A percentile compares a stretch with the other conserved stretches of the same genome.
Evolutionary conservation across 1,284 basidiomycete genomes (phyloP).

Genomic region (Naganishia liquefaciens): DNA sequence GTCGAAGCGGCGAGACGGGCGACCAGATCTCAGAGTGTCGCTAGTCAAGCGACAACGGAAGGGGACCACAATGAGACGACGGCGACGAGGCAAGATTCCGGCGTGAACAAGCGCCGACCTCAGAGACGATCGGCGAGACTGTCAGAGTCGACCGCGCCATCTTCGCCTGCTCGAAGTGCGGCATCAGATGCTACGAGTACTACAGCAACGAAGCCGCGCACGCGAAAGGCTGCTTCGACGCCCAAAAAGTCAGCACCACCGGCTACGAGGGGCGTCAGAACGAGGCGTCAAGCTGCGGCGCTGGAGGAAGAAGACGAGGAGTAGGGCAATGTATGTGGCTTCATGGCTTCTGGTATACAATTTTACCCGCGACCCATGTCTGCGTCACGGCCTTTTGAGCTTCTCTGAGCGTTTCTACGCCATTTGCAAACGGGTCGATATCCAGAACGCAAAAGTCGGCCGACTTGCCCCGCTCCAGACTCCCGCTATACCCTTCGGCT

Average conservation of each 20-base stretch:
- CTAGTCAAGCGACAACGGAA: conserved; percentile 27
- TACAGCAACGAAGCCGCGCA: background rate
- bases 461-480: conserved; percentile 37
- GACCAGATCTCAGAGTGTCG: conserved; percentile 27
- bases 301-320: conserved; percentile 25
- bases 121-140: conserved; percentile 22
- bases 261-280: conserved; percentile 13
- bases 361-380: conserved; percentile 40
- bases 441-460: conserved; percentile 41
- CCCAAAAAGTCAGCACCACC: conserved; percentile 1
- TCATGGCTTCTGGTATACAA: conserved; percentile 29
- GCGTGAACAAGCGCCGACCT: background rate
- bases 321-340: no score
- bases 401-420: conserved; percentile 36
- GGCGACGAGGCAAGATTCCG: background rate
- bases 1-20: conserved; percentile 12
- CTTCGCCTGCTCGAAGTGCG: conserved; percentile 26
- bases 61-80: conserved; percentile 6
- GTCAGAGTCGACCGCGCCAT: conserved; percentile 23
- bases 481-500: conserved; percentile 34
- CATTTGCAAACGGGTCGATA: conserved; percentile 41
- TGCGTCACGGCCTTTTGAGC: conserved; percentile 39
- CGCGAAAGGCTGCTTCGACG: conserved; percentile 2
- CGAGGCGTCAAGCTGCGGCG: conserved; percentile 19
- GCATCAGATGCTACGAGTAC: conserved; percentile 4